Evolutionary conservation across 1,139 yeast genomes (phyloP).

Genomic region (Sugiyamaella pinicola): DNA sequence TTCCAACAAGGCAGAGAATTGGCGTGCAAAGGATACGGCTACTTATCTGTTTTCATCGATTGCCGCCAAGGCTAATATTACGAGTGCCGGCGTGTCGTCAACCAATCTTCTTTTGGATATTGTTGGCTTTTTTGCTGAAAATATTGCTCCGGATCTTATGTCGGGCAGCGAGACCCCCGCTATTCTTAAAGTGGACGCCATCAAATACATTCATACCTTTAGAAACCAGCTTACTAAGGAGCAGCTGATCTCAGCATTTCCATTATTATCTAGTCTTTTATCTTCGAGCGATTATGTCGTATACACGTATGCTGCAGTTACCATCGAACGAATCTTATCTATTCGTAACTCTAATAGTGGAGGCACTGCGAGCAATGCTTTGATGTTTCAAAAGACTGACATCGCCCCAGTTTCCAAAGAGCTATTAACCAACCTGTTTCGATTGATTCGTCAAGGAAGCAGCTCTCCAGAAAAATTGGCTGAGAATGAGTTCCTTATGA

Average conservation of each 20-base stretch:
- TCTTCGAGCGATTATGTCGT: conserved; percentile 73
- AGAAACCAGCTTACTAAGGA: conserved; percentile 90
- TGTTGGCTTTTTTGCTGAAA: conserved; percentile 76
- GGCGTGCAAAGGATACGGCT: conserved; percentile 90
- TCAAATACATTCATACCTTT: conserved; percentile 84
- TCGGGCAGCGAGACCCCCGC: conserved; percentile 40
- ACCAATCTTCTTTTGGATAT: conserved; percentile 85
- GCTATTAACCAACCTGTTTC: conserved; percentile 65
- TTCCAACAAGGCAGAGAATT: conserved; percentile 49
- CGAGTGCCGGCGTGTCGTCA: conserved; percentile 85
- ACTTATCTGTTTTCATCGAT: conserved; percentile 82
- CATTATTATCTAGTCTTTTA: conserved; percentile 69
- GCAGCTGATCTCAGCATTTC: conserved; percentile 77
- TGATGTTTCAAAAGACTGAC: conserved; percentile 71
- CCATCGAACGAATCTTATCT: conserved; percentile 84
- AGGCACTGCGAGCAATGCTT: conserved; percentile 25
- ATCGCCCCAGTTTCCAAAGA: conserved; percentile 57
- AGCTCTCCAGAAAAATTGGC: conserved; percentile 85
- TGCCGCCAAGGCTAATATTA: conserved; percentile 86
- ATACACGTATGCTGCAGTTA: conserved; percentile 89
- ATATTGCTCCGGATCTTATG: conserved; percentile 79
- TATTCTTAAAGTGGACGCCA: conserved; percentile 86
- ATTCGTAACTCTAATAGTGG: conserved; percentile 50
- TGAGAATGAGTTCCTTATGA: conserved; percentile 91
- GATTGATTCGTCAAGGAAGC: conserved; percentile 60